These are phyloP conservation scores for Sabuloglossum arenarium DNA, from an alignment of 495 filamentous ascomycete species.

Conservation along the genomic window DNA sequence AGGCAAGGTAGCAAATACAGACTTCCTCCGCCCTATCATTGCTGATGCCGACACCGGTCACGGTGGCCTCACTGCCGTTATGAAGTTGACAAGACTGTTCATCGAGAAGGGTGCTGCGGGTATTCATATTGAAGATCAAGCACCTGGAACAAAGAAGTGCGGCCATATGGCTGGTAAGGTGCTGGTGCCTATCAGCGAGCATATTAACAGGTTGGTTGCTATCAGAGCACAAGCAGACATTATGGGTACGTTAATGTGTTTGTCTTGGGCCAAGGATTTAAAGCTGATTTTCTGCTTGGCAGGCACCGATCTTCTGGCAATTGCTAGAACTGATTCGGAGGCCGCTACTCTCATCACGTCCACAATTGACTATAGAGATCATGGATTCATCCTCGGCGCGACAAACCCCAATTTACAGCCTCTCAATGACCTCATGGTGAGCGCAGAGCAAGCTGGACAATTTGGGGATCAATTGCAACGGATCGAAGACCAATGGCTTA, in stretches of 20 bases:
- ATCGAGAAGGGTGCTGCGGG: constrained; percentile 92
- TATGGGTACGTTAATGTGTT: constrained; percentile 40
- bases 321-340: constrained; percentile 93
- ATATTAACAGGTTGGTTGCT: constrained; percentile 93
- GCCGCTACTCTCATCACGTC: constrained; percentile 93
- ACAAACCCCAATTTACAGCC: constrained; percentile 75
- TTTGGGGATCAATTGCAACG: constrained; percentile 61
- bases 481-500: constrained; percentile 77
- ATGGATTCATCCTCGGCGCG: constrained; percentile 73
- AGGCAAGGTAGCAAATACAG: constrained; percentile 53
- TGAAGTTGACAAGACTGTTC: constrained; percentile 98
- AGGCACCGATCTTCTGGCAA: constrained; percentile 66
- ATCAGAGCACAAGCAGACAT: constrained; percentile 97
- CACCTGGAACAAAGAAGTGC: constrained; percentile 97
- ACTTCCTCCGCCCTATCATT: constrained; percentile 90
- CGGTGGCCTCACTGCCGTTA: constrained; percentile 87
- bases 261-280: not conserved
- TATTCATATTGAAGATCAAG: constrained; percentile 98
- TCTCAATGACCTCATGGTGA: constrained; percentile 76
- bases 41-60: constrained; percentile 96
- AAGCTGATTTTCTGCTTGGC: not conserved
- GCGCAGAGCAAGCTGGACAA: constrained; percentile 69
- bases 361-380: constrained; percentile 86
- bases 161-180: constrained; percentile 99
- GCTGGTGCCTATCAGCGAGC: constrained; percentile 87